phyloP scores from a whole-genome alignment of 1,284 basidiomycete genomes.

The Athelia sp. region DNA sequence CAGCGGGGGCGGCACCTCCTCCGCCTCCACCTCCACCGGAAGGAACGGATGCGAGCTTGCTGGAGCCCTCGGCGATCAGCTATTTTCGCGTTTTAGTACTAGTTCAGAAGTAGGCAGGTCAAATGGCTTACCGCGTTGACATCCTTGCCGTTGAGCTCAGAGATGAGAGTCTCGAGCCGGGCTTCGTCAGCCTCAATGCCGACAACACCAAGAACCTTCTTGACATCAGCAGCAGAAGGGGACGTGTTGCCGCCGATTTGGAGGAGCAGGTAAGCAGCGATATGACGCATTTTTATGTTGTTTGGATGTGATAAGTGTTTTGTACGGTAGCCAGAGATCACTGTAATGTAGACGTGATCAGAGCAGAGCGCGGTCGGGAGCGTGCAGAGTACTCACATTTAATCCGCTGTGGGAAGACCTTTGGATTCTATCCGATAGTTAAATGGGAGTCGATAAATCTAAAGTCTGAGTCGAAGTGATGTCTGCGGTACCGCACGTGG shows the following conservation, averaged over 20 bases:
- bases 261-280: conserved; percentile 98
- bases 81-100: conserved; percentile 21
- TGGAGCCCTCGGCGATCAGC: conserved; percentile 90
- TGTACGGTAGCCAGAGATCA: conserved; percentile 85
- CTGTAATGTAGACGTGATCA: conserved; percentile 30
- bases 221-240: conserved; percentile 88
- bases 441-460: conserved; percentile 13
- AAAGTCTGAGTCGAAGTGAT: conserved; percentile 7
- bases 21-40: conserved; percentile 71
- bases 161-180: conserved; percentile 82
- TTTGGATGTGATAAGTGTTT: conserved; percentile 22
- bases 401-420: conserved; percentile 85
- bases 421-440: conserved; percentile 78
- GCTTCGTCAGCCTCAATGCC: conserved; percentile 88
- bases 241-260: conserved; percentile 89
- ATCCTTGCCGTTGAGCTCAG: conserved; percentile 93
- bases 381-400: conserved; percentile 50
- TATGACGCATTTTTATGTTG: conserved; percentile 72
- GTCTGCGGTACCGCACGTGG: background rate
- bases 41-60: conserved; percentile 93
- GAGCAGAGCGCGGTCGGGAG: background rate
- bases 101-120: conserved; percentile 3
- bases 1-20: conserved; percentile 45
- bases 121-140: conserved; percentile 62
- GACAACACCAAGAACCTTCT: conserved; percentile 82